phyloP scores from a whole-genome alignment of 345 rosid genomes.

The Populus ilicifolia region DNA sequence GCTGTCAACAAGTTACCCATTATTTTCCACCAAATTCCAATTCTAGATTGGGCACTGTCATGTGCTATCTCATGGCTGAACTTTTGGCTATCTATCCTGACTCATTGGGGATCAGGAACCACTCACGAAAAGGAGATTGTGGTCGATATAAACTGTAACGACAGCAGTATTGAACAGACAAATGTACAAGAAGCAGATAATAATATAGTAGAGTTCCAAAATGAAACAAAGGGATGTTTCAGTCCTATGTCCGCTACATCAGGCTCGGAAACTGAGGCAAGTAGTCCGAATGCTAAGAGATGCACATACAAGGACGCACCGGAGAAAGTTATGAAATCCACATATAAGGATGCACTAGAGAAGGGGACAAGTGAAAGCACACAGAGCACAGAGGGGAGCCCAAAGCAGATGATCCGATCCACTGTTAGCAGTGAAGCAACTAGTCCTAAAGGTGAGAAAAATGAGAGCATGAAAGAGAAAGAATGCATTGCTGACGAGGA shows the following conservation, averaged over 20 bases:
- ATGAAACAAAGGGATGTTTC: neutral
- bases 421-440: neutral
- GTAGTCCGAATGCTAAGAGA: neutral
- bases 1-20: slow-evolving; percentile 24
- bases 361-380: slow-evolving; percentile 32
- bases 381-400: neutral
- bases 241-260: neutral
- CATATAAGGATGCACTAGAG: slow-evolving; percentile 53
- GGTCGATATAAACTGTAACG: slow-evolving; percentile 33
- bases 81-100: slow-evolving; percentile 21
- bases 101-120: slow-evolving; percentile 29
- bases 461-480: neutral
- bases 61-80: slow-evolving; percentile 39
- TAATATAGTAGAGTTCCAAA: neutral
- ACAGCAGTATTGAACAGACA: slow-evolving; percentile 17
- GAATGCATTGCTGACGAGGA: slow-evolving; percentile 1
- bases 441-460: neutral
- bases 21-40: slow-evolving; percentile 28
- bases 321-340: slow-evolving; percentile 1
- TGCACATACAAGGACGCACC: neutral
- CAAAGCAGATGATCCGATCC: neutral
- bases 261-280: neutral
- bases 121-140: slow-evolving; percentile 49
- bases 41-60: slow-evolving; percentile 33
- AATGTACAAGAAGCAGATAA: slow-evolving; percentile 8